Conservation (phyloP, 345 rosid genomes). For the Lumnitzera littorea region DNA sequence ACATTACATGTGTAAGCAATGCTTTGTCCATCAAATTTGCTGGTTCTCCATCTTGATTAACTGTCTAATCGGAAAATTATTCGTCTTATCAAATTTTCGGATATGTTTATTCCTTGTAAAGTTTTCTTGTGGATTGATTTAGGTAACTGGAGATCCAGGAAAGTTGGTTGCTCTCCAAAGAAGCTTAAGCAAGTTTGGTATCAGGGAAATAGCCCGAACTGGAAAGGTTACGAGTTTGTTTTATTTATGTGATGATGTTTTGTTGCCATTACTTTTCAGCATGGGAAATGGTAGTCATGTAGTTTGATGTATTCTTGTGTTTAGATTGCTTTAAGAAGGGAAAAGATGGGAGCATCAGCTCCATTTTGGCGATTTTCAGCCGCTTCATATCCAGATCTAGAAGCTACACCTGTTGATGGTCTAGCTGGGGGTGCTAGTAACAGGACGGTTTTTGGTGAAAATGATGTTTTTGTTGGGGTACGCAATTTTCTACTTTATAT, state of each 20-base stretch:
- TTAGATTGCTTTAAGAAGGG: slow-evolving; percentile 92
- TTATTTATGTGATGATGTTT: slow-evolving; percentile 4
- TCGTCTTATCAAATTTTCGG: no score
- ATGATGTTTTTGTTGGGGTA: slow-evolving; percentile 49
- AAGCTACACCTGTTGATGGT: slow-evolving; percentile 32
- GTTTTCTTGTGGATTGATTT: background rate
- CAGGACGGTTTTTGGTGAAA: slow-evolving; percentile 29
- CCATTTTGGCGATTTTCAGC: slow-evolving; percentile 99
- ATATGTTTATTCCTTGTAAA: background rate
- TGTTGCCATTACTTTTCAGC: slow-evolving; percentile 3
- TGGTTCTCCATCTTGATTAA: no score
- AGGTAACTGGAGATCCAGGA: slow-evolving; percentile 99
- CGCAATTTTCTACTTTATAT: slow-evolving; percentile 15
- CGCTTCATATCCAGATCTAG: slow-evolving; percentile 92
- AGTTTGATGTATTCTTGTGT: background rate
- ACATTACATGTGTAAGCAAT: background rate
- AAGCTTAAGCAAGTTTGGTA: slow-evolving; percentile 81
- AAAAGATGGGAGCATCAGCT: slow-evolving; percentile 83
- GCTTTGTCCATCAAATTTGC: background rate
- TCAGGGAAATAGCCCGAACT: slow-evolving; percentile 83
- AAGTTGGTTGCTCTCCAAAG: slow-evolving; percentile 86
- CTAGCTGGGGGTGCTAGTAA: slow-evolving; percentile 30
- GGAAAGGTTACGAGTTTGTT: slow-evolving; percentile 45
- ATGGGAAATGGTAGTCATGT: slow-evolving; percentile 1
- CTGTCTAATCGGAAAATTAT: no score